Evolutionary conservation across 352 stramenopile species (phyloP).

Genomic region (Globisporangium splendens): DNA sequence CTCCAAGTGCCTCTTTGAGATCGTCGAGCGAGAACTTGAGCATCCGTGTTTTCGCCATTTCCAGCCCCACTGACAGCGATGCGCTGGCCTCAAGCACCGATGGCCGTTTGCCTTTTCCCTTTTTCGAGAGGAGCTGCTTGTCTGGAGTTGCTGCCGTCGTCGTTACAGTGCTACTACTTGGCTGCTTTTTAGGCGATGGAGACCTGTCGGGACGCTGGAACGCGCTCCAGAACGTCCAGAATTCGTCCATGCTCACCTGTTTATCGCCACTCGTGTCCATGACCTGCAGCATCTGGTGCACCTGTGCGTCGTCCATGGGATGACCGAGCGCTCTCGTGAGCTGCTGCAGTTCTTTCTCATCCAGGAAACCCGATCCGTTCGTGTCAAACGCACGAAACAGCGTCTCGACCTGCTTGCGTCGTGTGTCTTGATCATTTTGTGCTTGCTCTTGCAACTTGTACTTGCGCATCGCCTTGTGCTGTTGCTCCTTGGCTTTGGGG

Average conservation of each 20-base stretch:
- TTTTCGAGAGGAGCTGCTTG: background rate
- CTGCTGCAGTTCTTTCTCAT: constrained; percentile 45
- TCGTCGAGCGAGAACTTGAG: constrained; percentile 48
- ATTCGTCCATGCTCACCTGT: constrained; percentile 57
- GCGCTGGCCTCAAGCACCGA: constrained; percentile 20
- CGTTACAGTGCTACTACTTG: background rate
- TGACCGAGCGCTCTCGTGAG: constrained; percentile 47
- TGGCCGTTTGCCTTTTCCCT: background rate
- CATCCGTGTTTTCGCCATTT: constrained; percentile 44
- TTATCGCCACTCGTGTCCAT: constrained; percentile 66
- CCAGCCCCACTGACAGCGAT: constrained; percentile 40
- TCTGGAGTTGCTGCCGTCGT: background rate
- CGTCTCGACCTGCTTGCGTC: constrained; percentile 28
- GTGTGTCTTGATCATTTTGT: constrained; percentile 10
- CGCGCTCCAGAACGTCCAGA: constrained; percentile 63
- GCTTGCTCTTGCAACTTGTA: constrained; percentile 28
- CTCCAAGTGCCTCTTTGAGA: constrained; percentile 36
- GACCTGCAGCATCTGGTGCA: constrained; percentile 47
- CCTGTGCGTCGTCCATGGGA: constrained; percentile 33
- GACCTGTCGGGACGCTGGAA: constrained; percentile 30
- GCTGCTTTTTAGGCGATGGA: constrained; percentile 5
- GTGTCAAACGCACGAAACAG: constrained; percentile 62
- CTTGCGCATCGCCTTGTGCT: constrained; percentile 31
- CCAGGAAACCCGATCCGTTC: constrained; percentile 50
- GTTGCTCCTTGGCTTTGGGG: constrained; percentile 30